Conservation (phyloP, 768 basidiomycete species). For the Auricularia sp. region DNA sequence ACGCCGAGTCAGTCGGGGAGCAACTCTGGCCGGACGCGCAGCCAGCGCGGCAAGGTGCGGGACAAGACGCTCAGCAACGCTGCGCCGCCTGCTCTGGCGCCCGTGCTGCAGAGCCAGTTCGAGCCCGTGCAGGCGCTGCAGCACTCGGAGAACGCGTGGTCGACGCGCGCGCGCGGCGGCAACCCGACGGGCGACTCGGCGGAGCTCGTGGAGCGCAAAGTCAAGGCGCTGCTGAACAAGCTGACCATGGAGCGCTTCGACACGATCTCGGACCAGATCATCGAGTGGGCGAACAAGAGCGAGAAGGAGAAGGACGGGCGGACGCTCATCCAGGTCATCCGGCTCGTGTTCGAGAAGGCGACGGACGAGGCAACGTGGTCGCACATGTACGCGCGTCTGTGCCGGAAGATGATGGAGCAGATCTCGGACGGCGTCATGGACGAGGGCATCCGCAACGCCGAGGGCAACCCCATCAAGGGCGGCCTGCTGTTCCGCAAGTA, state of each 20-base stretch:
- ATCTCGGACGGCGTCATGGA: conserved; percentile 84
- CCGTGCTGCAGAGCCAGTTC: conserved; percentile 8
- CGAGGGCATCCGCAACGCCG: conserved; percentile 68
- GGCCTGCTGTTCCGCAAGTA: conserved; percentile 96
- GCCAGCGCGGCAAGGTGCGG: conserved; percentile 79
- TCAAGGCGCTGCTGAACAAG: conserved; percentile 87
- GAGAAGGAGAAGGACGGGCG: conserved; percentile 87
- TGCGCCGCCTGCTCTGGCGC: conserved; percentile 17
- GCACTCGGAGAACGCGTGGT: conserved; percentile 77
- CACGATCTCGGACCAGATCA: conserved; percentile 90
- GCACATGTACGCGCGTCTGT: conserved; percentile 94
- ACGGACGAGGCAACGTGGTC: conserved; percentile 94
- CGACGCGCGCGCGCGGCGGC: conserved; percentile 36
- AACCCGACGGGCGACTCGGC: conserved; percentile 46
- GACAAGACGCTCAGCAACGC: conserved; percentile 39
- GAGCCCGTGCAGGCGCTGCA: conserved; percentile 76
- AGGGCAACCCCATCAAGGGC: conserved; percentile 85
- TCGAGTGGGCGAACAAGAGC: conserved; percentile 89
- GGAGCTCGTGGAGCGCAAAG: conserved; percentile 86
- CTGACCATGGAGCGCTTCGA: conserved; percentile 96
- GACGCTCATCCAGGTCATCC: conserved; percentile 92
- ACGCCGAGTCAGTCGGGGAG: conserved; percentile 41
- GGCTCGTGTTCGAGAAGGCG: conserved; percentile 93
- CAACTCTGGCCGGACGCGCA: conserved; percentile 48
- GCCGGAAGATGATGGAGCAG: conserved; percentile 91